Base-by-base conservation (phyloP, 2,329 filamentous ascomycete species). In the Penicillium sp. region DNA sequence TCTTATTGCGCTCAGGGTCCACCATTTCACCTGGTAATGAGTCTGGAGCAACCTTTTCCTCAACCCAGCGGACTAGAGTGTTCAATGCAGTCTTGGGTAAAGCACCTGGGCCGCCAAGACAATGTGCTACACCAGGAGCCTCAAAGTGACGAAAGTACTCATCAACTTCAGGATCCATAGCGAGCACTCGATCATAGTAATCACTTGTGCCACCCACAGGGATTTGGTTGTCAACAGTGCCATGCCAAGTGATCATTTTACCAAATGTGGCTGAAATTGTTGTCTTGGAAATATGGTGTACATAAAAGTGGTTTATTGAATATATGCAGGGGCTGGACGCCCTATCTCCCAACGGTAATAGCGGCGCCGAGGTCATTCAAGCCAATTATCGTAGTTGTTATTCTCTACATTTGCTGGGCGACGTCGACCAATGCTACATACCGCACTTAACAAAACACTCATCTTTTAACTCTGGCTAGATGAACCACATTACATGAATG, bases 211-310 rank as follows among this genome's bases (percentile, higher is more conserved):
- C 74, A 9, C 71, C 67, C 1, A 72, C 65, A 23, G 67, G 64
- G 55, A 80, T 78, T n/a, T 77, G 57, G 21, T 72, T 57, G 57
- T 79, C 76, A 3, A 68, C 69, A 7, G 76, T 58, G 1, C 78
- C 78, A 51, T 80, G 77, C 72, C 73, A 80, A 1, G 70, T 74
- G 16, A 81, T 69, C 63, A 81, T 70, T 58, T 80, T 81, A 1
- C 72, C 76, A 0, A 19, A 19, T 19, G 29, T 31, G 29, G 29
- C 27, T 29, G 27, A 11, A 29, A 29, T 1, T 29, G 9, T 29
- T 10, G 9, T 19, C 19, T 19, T 29, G 27, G 27, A 8, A 3
- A 7, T 29, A 29, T 8, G 27, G 11, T 10, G 27, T 29, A 26
- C 25, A 26, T 19, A 19, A 19, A 19, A 19, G 19, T 19, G 19